Evolutionary conservation across 768 basidiomycete species (phyloP).

Genomic region (Leccinum imitatum): DNA sequence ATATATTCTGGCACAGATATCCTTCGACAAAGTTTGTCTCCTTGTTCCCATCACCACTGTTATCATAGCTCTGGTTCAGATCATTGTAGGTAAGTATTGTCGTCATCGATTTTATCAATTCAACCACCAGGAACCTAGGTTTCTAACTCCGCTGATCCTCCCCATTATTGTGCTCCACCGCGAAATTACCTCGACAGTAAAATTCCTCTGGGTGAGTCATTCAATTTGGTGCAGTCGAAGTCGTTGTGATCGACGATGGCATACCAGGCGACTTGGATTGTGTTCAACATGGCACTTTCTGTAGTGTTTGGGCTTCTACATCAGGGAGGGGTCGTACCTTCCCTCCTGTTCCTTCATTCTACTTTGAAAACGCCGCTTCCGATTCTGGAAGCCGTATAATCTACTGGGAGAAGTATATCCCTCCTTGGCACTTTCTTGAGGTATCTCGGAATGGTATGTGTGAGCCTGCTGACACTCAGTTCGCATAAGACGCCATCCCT

Average conservation of each 20-base stretch:
- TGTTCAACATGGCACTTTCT: slow-evolving; percentile 29
- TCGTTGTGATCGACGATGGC: neutral
- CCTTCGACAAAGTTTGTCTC: slow-evolving; percentile 20
- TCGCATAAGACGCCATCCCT: slow-evolving; percentile 21
- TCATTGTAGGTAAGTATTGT: slow-evolving; percentile 17
- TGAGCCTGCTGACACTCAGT: neutral
- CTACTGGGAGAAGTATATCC: slow-evolving; percentile 43
- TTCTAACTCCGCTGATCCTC: slow-evolving; percentile 37
- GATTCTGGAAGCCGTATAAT: slow-evolving; percentile 20
- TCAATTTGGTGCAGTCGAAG: neutral
- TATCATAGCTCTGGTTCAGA: slow-evolving; percentile 30
- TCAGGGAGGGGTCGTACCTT: slow-evolving; percentile 41
- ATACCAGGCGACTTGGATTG: slow-evolving; percentile 28
- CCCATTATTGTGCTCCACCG: slow-evolving; percentile 34
- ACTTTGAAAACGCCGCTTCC: slow-evolving; percentile 10
- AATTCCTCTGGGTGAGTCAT: slow-evolving; percentile 28
- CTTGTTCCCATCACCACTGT: neutral
- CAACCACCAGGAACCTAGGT: slow-evolving; percentile 43
- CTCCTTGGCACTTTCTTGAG: slow-evolving; percentile 37
- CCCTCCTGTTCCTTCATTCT: slow-evolving; percentile 34
- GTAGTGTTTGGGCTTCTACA: slow-evolving; percentile 39
- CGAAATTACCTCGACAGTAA: slow-evolving; percentile 26
- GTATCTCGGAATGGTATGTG: slow-evolving; percentile 19
- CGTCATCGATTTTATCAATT: slow-evolving; percentile 32
- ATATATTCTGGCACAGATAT: slow-evolving; percentile 13